These are phyloP conservation scores for Clitopilus passeckerianus DNA, from an alignment of 768 basidiomycete species.

Conservation along the genomic window DNA sequence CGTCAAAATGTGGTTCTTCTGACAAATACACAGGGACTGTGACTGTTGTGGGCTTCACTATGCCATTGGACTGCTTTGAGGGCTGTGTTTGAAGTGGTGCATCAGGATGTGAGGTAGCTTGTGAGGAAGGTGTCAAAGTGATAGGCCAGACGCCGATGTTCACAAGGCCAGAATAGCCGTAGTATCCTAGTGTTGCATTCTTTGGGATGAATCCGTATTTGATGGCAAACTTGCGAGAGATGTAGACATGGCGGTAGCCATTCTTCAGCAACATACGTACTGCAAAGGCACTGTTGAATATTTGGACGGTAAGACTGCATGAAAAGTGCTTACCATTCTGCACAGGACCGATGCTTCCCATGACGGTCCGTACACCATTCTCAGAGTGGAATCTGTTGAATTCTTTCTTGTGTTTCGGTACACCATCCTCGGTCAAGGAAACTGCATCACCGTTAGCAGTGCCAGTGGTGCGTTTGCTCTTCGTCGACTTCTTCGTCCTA, in stretches of 20 bases:
- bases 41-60: slow-evolving; percentile 14
- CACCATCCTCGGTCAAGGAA: slow-evolving; percentile 30
- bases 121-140: slow-evolving; percentile 47
- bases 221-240: slow-evolving; percentile 89
- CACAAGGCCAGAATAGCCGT: slow-evolving; percentile 89
- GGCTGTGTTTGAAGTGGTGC: slow-evolving; percentile 16
- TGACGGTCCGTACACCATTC: slow-evolving; percentile 91
- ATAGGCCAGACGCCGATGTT: slow-evolving; percentile 88
- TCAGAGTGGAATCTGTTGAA: slow-evolving; percentile 86
- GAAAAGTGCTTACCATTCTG: slow-evolving; percentile 55
- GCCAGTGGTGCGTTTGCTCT: slow-evolving; percentile 27
- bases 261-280: slow-evolving; percentile 92
- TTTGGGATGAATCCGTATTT: slow-evolving; percentile 83
- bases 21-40: slow-evolving; percentile 70
- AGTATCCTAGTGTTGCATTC: slow-evolving; percentile 84
- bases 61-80: slow-evolving; percentile 33
- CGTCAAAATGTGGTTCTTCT: slow-evolving; percentile 95
- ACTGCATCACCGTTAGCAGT: slow-evolving; percentile 17
- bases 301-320: background rate
- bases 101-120: slow-evolving; percentile 24
- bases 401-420: slow-evolving; percentile 64
- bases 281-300: slow-evolving; percentile 17
- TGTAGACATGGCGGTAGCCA: slow-evolving; percentile 92
- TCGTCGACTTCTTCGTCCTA: slow-evolving; percentile 33
- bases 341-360: slow-evolving; percentile 89